phyloP scores from a whole-genome alignment of 192 early-diverging fungal genomes.

The Podila minutissima region DNA sequence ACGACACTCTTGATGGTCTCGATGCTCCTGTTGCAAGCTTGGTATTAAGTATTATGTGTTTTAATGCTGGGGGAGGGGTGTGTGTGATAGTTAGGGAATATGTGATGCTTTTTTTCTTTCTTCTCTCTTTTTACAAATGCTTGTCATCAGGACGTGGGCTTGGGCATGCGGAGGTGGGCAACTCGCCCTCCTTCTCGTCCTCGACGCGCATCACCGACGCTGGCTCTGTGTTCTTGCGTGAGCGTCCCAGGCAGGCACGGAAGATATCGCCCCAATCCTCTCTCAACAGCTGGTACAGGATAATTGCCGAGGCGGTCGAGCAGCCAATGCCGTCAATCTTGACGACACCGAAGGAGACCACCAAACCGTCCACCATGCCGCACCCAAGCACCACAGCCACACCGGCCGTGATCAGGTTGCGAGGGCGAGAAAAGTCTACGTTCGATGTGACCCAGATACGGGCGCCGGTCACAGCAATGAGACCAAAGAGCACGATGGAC shows the following conservation, averaged over 20 bases:
- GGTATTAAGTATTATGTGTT: no score
- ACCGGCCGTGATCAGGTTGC: conserved; percentile 63
- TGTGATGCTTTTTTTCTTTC: no score
- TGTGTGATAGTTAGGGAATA: no score
- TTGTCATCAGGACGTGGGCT: no score
- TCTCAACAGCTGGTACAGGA: conserved; percentile 53
- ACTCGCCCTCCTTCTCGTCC: not conserved
- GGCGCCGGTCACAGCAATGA: conserved; percentile 64
- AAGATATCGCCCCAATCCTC: conserved; percentile 29
- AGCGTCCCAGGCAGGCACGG: conserved; percentile 1
- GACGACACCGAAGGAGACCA: conserved; percentile 52
- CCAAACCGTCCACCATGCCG: conserved; percentile 53
- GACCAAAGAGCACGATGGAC: conserved; percentile 61
- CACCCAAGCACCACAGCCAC: conserved; percentile 59
- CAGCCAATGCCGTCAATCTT: conserved; percentile 62
- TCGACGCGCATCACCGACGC: not conserved
- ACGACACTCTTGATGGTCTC: no score
- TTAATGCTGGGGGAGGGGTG: no score
- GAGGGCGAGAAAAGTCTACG: conserved; percentile 62
- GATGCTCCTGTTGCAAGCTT: no score
- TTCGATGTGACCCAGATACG: conserved; percentile 64
- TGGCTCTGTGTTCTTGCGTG: not conserved
- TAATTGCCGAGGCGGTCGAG: conserved; percentile 49
- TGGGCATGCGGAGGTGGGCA: not conserved
- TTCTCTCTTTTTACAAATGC: no score